Evolutionary conservation across 495 filamentous ascomycete species (phyloP).

Genomic region (Penicillium taxi): DNA sequence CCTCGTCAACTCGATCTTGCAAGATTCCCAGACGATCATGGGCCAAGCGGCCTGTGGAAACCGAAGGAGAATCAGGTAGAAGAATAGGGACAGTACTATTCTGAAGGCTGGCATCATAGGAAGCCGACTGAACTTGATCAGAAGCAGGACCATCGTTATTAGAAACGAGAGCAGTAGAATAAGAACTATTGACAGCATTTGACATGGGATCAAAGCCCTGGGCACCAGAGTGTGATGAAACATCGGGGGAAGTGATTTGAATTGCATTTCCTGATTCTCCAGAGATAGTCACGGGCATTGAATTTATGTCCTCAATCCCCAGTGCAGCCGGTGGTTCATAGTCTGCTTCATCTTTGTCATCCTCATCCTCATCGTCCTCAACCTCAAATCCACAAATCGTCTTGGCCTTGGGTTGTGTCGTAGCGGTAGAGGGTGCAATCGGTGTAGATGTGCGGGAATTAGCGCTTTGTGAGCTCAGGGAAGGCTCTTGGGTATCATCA

Average conservation of each 20-base stretch:
- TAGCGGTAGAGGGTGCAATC: conserved; percentile 25
- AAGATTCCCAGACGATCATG: conserved; percentile 76
- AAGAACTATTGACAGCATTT: conserved; percentile 47
- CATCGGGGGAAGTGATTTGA: conserved; percentile 52
- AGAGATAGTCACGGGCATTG: conserved; percentile 39
- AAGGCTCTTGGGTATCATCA: conserved; percentile 21
- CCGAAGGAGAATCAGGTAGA: conserved; percentile 32
- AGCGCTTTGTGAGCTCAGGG: conserved; percentile 29
- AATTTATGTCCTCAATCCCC: conserved; percentile 40
- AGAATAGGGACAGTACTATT: conserved; percentile 35
- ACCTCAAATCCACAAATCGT: conserved; percentile 74
- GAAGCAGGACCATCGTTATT: conserved; percentile 39
- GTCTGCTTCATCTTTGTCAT: conserved; percentile 46
- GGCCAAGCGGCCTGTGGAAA: conserved; percentile 52
- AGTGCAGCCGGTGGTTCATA: conserved; percentile 49
- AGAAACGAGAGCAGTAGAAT: conserved; percentile 42
- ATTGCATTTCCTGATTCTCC: conserved; percentile 48
- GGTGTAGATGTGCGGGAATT: conserved; percentile 36
- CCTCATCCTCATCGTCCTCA: conserved; percentile 53
- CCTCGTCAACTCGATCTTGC: conserved; percentile 83
- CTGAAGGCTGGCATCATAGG: conserved; percentile 32
- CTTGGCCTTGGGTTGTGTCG: conserved; percentile 49
- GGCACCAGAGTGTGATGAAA: conserved; percentile 48
- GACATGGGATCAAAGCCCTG: conserved; percentile 46
- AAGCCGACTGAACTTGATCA: conserved; percentile 36